Conservation (phyloP, 352 stramenopile species). For the Phytophthora citrophthora region DNA sequence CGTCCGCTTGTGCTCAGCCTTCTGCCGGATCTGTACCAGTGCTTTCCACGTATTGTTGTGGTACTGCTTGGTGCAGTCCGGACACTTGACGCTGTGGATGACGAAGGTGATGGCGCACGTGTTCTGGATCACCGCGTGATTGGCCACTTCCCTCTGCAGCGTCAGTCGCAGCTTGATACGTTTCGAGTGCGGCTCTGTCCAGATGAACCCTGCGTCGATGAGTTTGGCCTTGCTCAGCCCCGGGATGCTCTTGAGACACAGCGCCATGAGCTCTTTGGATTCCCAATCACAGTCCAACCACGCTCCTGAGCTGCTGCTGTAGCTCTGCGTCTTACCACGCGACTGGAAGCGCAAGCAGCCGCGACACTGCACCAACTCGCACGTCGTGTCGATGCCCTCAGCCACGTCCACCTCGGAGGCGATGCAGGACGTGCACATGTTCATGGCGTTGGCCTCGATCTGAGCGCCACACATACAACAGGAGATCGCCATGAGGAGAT, state of each 20-base stretch:
- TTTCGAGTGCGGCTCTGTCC: constrained; percentile 85
- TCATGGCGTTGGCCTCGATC: constrained; percentile 80
- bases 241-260: constrained; percentile 78
- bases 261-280: constrained; percentile 76
- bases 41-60: constrained; percentile 73
- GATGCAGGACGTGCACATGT: constrained; percentile 81
- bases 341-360: constrained; percentile 75
- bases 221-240: constrained; percentile 74
- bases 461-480: constrained; percentile 70
- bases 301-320: constrained; percentile 43
- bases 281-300: constrained; percentile 77
- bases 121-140: constrained; percentile 75
- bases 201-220: constrained; percentile 81
- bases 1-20: constrained; percentile 77
- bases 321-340: constrained; percentile 48
- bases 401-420: constrained; percentile 73
- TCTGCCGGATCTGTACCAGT: constrained; percentile 81
- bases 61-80: constrained; percentile 77
- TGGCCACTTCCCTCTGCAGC: constrained; percentile 75
- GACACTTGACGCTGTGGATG: constrained; percentile 69
- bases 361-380: constrained; percentile 66
- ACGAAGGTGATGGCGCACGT: constrained; percentile 69
- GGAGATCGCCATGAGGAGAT: constrained; percentile 7
- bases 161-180: constrained; percentile 78
- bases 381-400: constrained; percentile 65